Conservation (phyloP, 441 rosid genomes). For the Brassica hybrid region DNA sequence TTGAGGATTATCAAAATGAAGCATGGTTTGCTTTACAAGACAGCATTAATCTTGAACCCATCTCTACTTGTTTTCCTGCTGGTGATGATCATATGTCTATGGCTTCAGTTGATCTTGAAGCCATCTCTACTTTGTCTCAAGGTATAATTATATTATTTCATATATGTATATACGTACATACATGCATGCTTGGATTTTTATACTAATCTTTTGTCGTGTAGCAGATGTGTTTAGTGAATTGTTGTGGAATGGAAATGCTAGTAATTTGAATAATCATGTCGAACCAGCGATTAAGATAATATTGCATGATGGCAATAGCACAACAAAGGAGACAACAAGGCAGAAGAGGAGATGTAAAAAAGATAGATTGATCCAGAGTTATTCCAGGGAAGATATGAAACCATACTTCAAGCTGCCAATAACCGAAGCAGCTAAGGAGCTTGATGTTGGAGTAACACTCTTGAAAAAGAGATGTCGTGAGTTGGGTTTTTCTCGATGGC, state of each 20-base stretch:
- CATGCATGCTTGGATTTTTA: not conserved
- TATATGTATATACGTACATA: not conserved
- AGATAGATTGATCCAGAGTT: slow-evolving; percentile 23
- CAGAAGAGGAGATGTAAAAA: slow-evolving; percentile 16
- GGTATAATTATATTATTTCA: slow-evolving; percentile 1
- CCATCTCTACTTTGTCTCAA: slow-evolving; percentile 28
- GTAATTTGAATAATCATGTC: slow-evolving; percentile 1
- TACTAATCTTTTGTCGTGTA: not conserved
- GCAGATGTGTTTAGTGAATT: slow-evolving; percentile 21
- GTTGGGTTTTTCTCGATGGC: slow-evolving; percentile 72
- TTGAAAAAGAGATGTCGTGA: slow-evolving; percentile 85
- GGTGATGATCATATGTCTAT: slow-evolving; percentile 28
- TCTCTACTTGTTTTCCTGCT: not conserved
- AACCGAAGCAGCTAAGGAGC: slow-evolving; percentile 72
- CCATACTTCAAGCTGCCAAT: slow-evolving; percentile 70
- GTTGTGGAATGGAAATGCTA: slow-evolving; percentile 22
- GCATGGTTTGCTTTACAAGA: slow-evolving; percentile 19
- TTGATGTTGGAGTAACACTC: slow-evolving; percentile 70
- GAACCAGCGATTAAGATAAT: slow-evolving; percentile 15
- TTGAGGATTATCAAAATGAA: slow-evolving; percentile 11
- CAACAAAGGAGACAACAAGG: slow-evolving; percentile 8
- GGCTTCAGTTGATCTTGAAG: slow-evolving; percentile 29
- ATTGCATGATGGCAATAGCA: slow-evolving; percentile 8
- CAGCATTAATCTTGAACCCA: slow-evolving; percentile 9
- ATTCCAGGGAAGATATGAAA: slow-evolving; percentile 46